A percentile compares a stretch with the other conserved stretches of the same genome.
Evolutionary conservation across 495 filamentous ascomycete genomes (phyloP).

Genomic region (Astrocystis sublimbata): DNA sequence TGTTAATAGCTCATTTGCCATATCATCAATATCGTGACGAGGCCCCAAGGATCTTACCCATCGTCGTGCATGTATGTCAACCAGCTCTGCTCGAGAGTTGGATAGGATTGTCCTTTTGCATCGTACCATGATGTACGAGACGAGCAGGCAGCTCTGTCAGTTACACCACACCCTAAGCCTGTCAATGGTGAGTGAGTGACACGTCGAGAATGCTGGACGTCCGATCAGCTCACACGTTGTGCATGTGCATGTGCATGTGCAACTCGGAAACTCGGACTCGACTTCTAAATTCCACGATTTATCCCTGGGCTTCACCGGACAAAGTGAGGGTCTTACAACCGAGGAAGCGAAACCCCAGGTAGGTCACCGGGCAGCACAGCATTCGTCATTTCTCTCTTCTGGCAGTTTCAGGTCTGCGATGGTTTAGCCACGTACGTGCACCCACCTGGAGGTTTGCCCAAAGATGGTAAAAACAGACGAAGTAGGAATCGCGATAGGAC

Average conservation of each 20-base stretch:
- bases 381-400: not conserved
- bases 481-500: not conserved
- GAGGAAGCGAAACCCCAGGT: too few species aligned
- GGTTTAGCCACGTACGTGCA: not conserved
- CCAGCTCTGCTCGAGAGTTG: not conserved
- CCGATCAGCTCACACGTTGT: slow-evolving; percentile 13
- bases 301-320: too few species aligned
- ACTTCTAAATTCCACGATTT: too few species aligned
- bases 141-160: not conserved
- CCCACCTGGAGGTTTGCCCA: not conserved
- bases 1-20: too few species aligned
- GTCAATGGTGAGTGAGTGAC: too few species aligned
- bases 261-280: too few species aligned
- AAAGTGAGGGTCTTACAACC: too few species aligned
- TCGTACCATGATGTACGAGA: not conserved
- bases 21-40: too few species aligned
- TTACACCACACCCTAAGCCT: not conserved
- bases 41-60: not conserved
- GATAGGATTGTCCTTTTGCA: slow-evolving; percentile 5
- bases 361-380: too few species aligned
- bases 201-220: not conserved
- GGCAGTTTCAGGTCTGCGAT: not conserved
- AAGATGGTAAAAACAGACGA: slow-evolving; percentile 7
- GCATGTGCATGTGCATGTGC: too few species aligned
- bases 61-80: not conserved